phyloP scores from a whole-genome alignment of 73 alveolate species.

The Paramecium primaurelia region DNA sequence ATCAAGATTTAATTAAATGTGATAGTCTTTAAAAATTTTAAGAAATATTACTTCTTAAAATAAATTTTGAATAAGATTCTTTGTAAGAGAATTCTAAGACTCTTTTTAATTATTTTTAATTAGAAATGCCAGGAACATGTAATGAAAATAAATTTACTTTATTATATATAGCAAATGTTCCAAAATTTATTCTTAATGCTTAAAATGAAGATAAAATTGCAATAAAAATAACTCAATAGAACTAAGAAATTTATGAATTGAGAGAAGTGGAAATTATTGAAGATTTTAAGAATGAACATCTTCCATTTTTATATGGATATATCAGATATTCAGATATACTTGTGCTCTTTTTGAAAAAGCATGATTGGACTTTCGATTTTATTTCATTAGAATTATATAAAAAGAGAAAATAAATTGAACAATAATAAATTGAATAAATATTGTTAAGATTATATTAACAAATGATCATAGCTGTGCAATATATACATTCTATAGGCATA shows the following conservation, averaged over 20 bases:
- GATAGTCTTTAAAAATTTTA: not conserved
- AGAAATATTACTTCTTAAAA: not conserved
- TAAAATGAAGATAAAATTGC: not conserved
- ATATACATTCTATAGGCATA: not conserved
- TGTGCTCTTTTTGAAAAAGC: not conserved
- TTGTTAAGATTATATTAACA: not conserved
- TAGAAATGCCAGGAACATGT: not conserved
- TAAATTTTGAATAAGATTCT: not conserved
- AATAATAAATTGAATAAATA: not conserved
- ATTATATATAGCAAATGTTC: not conserved
- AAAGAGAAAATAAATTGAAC: not conserved
- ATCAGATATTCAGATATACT: not conserved
- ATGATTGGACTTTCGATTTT: not conserved
- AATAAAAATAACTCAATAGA: not conserved
- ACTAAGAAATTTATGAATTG: not conserved
- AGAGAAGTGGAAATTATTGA: not conserved
- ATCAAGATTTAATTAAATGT: not conserved
- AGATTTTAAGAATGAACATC: not conserved
- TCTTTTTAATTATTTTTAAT: not conserved
- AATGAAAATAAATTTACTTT: not conserved
- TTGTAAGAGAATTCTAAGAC: not conserved
- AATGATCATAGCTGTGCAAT: not conserved
- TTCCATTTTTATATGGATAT: not conserved
- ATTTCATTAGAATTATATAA: not conserved
- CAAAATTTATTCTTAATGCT: not conserved